phyloP scores from a whole-genome alignment of 2,329 filamentous ascomycete species.

The Periconia sp. region DNA sequence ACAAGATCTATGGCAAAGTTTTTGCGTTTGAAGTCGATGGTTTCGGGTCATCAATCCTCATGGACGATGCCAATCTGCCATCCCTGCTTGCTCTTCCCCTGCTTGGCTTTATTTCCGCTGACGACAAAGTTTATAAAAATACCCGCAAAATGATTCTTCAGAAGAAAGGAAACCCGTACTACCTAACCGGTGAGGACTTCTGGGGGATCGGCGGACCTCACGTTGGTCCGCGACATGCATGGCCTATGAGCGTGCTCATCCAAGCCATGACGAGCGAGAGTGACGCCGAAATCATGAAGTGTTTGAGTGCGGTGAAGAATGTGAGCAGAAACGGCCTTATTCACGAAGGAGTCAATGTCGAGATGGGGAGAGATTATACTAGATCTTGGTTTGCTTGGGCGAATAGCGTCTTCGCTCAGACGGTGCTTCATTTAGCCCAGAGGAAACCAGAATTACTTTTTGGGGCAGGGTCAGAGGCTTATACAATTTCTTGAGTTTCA shows the following conservation, averaged over 20 bases:
- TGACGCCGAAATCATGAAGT: slow-evolving; percentile 77
- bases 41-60: slow-evolving; percentile 77
- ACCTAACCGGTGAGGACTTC: slow-evolving; percentile 73
- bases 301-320: slow-evolving; percentile 72
- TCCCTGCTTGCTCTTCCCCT: slow-evolving; percentile 77
- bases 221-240: slow-evolving; percentile 85
- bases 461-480: slow-evolving; percentile 57
- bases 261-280: slow-evolving; percentile 87
- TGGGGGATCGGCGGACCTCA: slow-evolving; percentile 83
- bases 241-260: slow-evolving; percentile 93
- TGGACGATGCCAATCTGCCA: slow-evolving; percentile 89
- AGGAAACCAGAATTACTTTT: slow-evolving; percentile 89
- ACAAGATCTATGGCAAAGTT: slow-evolving; percentile 74
- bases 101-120: slow-evolving; percentile 69
- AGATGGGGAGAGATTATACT: slow-evolving; percentile 70
- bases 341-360: slow-evolving; percentile 90
- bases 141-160: slow-evolving; percentile 81
- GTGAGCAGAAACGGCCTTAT: slow-evolving; percentile 78
- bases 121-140: slow-evolving; percentile 78
- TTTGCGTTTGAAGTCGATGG: slow-evolving; percentile 90
- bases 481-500: slow-evolving; percentile 13
- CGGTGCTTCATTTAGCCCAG: slow-evolving; percentile 84
- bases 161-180: slow-evolving; percentile 84
- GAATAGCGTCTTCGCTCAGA: slow-evolving; percentile 93
- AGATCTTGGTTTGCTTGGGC: slow-evolving; percentile 97